A percentile compares a stretch with the other conserved stretches of the same genome.
phyloP scores from a whole-genome alignment of 75 land plant genomes.

The Picea glauca region DNA sequence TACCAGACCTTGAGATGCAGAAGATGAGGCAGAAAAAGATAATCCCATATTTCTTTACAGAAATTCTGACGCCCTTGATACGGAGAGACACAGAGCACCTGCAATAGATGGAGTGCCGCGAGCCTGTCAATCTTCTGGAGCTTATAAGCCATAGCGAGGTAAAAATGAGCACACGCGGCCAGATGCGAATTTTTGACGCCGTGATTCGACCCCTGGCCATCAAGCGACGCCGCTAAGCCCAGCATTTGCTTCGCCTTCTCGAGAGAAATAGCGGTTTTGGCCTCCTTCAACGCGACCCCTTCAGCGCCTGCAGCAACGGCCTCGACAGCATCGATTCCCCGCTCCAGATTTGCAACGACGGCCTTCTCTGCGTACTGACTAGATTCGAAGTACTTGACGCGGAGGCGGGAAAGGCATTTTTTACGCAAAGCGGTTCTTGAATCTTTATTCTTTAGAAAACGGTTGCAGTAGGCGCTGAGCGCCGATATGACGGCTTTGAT shows the following conservation, averaged over 20 bases:
- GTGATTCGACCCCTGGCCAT: slow-evolving; percentile 21
- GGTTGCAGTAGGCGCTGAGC: slow-evolving; percentile 21
- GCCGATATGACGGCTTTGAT: slow-evolving; percentile 35
- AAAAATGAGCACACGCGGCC: slow-evolving; percentile 62
- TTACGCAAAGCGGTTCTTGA: slow-evolving; percentile 21
- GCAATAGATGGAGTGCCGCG: slow-evolving; percentile 49
- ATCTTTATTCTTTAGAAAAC: slow-evolving; percentile 20
- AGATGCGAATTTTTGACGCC: slow-evolving; percentile 39
- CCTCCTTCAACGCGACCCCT: not conserved
- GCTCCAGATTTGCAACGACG: slow-evolving; percentile 37
- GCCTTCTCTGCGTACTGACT: slow-evolving; percentile 15
- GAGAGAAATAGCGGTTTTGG: not conserved
- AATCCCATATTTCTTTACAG: slow-evolving; percentile 54
- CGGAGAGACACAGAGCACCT: slow-evolving; percentile 54
- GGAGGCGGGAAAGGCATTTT: slow-evolving; percentile 23
- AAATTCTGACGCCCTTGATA: slow-evolving; percentile 37
- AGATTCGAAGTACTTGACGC: slow-evolving; percentile 5
- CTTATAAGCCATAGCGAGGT: slow-evolving; percentile 48
- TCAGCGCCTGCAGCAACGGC: slow-evolving; percentile 17
- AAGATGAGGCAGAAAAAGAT: slow-evolving; percentile 55
- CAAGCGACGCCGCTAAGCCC: slow-evolving; percentile 30
- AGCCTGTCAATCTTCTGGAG: slow-evolving; percentile 42
- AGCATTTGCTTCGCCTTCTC: slow-evolving; percentile 36
- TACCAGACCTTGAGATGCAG: slow-evolving; percentile 53
- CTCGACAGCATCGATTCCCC: slow-evolving; percentile 48